Percentiles rank a stretch among this genome's conserved stretches.
Evolutionary conservation across 192 early-diverging fungal genomes (phyloP).

Genomic region (Oehlia diaphana): DNA sequence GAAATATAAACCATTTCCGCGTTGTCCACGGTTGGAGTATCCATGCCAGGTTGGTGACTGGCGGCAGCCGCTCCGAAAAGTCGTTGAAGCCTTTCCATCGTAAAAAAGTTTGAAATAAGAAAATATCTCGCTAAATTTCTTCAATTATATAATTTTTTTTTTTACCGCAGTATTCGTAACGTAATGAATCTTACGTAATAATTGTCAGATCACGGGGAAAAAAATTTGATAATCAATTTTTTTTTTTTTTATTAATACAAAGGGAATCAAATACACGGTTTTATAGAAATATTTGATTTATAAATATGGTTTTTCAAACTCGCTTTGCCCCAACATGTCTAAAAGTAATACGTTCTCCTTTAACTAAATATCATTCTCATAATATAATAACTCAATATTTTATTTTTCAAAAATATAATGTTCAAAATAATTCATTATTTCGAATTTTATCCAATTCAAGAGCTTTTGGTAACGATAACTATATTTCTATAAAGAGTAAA

Average conservation of each 20-base stretch:
- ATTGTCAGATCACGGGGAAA: no score
- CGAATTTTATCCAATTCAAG: neutral
- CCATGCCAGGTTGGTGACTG: constrained; percentile 64
- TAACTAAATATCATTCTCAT: neutral
- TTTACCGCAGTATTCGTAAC: no score
- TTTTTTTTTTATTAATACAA: no score
- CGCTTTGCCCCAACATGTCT: neutral
- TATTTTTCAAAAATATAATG: neutral
- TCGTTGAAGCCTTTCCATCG: constrained; percentile 62
- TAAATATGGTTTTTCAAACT: neutral
- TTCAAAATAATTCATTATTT: neutral
- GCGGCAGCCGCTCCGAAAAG: constrained; percentile 56
- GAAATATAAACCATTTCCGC: constrained; percentile 99
- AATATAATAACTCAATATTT: neutral
- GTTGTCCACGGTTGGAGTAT: constrained; percentile 95
- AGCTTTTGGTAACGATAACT: neutral
- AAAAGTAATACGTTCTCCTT: neutral
- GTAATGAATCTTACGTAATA: no score
- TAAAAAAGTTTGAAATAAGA: neutral
- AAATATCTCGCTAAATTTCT: no score
- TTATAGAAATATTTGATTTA: no score
- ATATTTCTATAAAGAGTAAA: neutral
- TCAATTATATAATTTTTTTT: no score
- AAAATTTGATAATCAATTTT: no score
- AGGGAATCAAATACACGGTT: no score